Evolutionary conservation across 169 alveolate species (phyloP), one percentile per base, ranked within the genome.

Genomic region (Plasmodium adleri): DNA sequence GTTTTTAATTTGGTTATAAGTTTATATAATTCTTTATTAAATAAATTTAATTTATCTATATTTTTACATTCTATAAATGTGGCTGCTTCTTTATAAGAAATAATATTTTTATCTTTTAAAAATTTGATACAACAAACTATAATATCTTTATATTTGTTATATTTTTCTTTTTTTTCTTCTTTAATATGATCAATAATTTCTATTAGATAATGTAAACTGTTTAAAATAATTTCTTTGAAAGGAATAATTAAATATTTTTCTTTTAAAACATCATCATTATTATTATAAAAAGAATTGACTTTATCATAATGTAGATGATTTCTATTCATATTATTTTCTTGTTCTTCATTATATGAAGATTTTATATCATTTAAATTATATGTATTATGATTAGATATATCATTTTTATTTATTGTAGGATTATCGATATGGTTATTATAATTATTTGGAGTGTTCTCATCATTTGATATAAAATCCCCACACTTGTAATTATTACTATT

Each of bases 51-150:
- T 15, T 66, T 78, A 24, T 78, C 89, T 22, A 78, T 64, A 64
- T 78, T 78, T n/a, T 52, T 63, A 49, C 89, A 78, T 70, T 78
- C 89, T 4, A 78, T 78, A 24, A 64, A 64, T 0, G 89, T 78
- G 1, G 89, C 66, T 32, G 89, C 71, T 50, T 78, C 89, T 64
- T 78, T 78, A 52, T 66, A 78, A 8, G 78, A 22, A 9, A 78
- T 78, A 0, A 78, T 10, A 12, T 20, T 78, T 7, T 66, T 78
- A 8, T 43, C 24, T 52, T 78, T 71, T 20, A 78, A 59, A 24
- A 15, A 15, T 0, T 15, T 13, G n/a, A 78, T 43, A 3, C 89
- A 78, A 1, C 22, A 15, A 15, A 20, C 26, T n/a, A 78, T 45
- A 24, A 43, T 78, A 20, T 78, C 72, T 59, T 78, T 78, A n/a